Percentiles rank a stretch among this genome's conserved stretches.
phyloP scores from a whole-genome alignment of 257 asterid species.

The Primulina tabacum region DNA sequence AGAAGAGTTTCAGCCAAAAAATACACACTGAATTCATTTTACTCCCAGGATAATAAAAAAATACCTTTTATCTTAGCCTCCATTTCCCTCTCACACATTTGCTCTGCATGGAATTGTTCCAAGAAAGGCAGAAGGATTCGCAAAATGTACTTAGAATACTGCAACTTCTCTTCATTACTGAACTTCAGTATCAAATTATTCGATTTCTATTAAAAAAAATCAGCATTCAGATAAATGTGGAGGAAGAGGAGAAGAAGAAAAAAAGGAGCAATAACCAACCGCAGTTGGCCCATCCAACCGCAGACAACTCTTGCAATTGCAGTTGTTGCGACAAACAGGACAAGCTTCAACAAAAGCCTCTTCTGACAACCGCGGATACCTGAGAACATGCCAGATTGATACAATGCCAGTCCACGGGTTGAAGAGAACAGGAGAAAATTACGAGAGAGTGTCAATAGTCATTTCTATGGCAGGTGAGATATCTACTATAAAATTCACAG shows the following conservation, averaged over 20 bases:
- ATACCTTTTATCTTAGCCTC: conserved; percentile 60
- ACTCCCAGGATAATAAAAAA: background rate
- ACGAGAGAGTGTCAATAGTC: too few relatives aligned
- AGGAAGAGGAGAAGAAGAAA: background rate
- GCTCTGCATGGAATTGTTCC: conserved; percentile 36
- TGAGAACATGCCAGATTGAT: conserved; percentile 17
- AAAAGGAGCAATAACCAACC: conserved; percentile 27
- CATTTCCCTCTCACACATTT: conserved; percentile 38
- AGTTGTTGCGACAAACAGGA: conserved; percentile 52
- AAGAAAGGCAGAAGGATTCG: conserved; percentile 38
- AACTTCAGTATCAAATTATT: background rate
- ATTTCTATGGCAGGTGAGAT: too few relatives aligned
- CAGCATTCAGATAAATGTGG: background rate
- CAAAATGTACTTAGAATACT: conserved; percentile 33
- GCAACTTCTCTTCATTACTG: conserved; percentile 19
- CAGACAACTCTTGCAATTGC: conserved; percentile 64
- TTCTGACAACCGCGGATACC: conserved; percentile 54
- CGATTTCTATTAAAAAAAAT: background rate
- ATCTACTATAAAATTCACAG: too few relatives aligned
- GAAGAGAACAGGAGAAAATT: background rate
- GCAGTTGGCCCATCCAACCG: conserved; percentile 36
- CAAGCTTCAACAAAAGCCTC: conserved; percentile 47
- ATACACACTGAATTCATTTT: background rate
- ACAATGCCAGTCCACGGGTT: background rate
- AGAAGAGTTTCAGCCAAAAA: background rate